Evolutionary conservation across 805 yeast genomes (phyloP).

Genomic region (Candida insectorum): DNA sequence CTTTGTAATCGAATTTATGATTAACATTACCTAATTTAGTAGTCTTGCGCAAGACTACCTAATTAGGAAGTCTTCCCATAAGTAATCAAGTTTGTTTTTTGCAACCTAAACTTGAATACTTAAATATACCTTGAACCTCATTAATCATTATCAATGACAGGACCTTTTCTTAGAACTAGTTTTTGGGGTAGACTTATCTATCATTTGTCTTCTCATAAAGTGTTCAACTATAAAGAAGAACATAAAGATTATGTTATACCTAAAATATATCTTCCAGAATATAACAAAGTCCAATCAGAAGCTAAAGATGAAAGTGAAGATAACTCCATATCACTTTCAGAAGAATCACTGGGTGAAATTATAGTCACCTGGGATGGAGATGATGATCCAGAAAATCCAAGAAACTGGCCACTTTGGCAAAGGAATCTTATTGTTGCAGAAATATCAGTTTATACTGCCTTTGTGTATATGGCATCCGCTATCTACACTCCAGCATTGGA

Average conservation of each 20-base stretch:
- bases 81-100: too few species aligned
- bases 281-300: too few species aligned
- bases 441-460: conserved; percentile 3
- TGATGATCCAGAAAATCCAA: conserved; percentile 54
- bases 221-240: conserved; percentile 26
- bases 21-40: too few species aligned
- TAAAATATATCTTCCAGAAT: conserved; percentile 28
- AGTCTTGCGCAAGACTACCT: too few species aligned
- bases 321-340: too few species aligned
- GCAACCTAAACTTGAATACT: too few species aligned
- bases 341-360: too few species aligned
- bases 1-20: too few species aligned
- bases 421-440: conserved; percentile 35
- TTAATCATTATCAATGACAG: too few species aligned
- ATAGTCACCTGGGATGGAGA: conserved; percentile 6
- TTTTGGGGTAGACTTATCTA: conserved; percentile 28
- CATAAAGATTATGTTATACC: conserved; percentile 25
- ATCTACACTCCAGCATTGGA: conserved; percentile 52
- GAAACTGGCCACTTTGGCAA: conserved; percentile 47
- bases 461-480: conserved; percentile 57
- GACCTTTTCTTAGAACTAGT: conserved; percentile 28
- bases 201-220: conserved; percentile 23
- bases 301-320: conserved; percentile 4
- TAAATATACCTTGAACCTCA: too few species aligned
- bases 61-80: too few species aligned